Evolutionary conservation across 2,329 filamentous ascomycete species (phyloP), one percentile per base, ranked within the genome.

Genomic region (Cladophialophora chaetospira): DNA sequence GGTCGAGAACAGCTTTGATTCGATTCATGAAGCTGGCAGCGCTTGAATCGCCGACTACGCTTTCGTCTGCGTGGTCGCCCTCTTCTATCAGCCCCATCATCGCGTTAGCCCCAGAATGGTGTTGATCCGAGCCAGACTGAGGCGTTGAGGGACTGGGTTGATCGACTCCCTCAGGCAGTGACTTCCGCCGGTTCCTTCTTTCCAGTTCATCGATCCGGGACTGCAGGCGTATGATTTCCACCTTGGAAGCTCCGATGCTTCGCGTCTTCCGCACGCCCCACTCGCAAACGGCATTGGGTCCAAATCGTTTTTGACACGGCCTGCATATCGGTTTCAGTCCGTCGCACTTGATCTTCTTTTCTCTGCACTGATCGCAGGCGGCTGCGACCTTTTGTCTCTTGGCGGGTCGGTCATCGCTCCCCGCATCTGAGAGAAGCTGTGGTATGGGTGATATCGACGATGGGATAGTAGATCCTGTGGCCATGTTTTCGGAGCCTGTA

Each of bases 341-440:
- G 54, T 72, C 71, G 63, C 72, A 75, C 25, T 71, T 71, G 62
- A 74, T 72, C 64, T 75, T 75, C 52, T 71, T 67, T 53, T 69
- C 70, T 29, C 73, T 68, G 48, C 73, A 75, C 58, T 74, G 70
- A 57, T 75, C 68, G 48, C 73, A 75, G 0, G 73, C 72, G 6
- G 57, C 57, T 31, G 52, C 38, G 6, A 59, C 52, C 21, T 50
- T 55, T 23, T 43, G 57, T 8, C 51, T 43, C 52, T 59, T 59
- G n/a, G 42, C 36, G 9, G 29, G 47, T 25, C 38, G 15, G 4
- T 45, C 49, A n/a, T 45, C 29, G 38, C 38, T 21, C 5, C 11
- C 10, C 11, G 11, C 40, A 23, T 11, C 19, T 26, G 23, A 38
- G 4, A 35, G 33, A 17, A 33, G 28, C 11, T 45, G 33, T 19